These are phyloP conservation scores for Talaromyces stipitatus DNA, from an alignment of 495 filamentous ascomycete genomes.

Conservation along the genomic window DNA sequence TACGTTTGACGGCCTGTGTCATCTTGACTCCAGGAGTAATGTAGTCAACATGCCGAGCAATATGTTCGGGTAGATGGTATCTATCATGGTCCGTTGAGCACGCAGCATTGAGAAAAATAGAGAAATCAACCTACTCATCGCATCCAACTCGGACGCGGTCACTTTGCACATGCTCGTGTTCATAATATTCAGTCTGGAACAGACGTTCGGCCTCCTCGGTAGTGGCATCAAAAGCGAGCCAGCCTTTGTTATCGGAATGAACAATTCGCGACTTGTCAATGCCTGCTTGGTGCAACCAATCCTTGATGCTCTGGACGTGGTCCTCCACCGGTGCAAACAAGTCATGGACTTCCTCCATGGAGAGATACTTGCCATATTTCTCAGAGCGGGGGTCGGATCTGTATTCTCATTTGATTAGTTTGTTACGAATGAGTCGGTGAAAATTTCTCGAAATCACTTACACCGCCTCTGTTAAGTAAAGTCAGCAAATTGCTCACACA, in stretches of 20 bases:
- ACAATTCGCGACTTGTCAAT: conserved; percentile 38
- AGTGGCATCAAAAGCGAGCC: conserved; percentile 51
- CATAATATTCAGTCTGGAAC: conserved; percentile 51
- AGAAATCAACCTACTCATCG: conserved; percentile 22
- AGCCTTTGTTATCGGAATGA: conserved; percentile 43
- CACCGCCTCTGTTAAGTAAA: background rate
- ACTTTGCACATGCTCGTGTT: conserved; percentile 41
- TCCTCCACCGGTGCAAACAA: conserved; percentile 2
- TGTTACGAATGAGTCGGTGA: background rate
- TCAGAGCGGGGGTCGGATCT: conserved; percentile 5
- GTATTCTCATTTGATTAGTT: background rate
- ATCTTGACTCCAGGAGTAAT: conserved; percentile 7
- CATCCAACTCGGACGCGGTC: conserved; percentile 42
- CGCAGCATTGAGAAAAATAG: background rate
- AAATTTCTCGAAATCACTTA: background rate
- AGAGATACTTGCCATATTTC: conserved; percentile 3
- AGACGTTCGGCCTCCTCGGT: conserved; percentile 48
- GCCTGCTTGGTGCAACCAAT: conserved; percentile 23
- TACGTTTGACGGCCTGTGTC: conserved; percentile 6
- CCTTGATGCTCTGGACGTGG: background rate
- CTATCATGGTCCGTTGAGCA: background rate
- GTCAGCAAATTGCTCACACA: background rate
- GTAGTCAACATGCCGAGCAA: conserved; percentile 4
- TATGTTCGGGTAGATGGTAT: conserved; percentile 6
- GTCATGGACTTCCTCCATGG: conserved; percentile 6